phyloP scores from a whole-genome alignment of 768 basidiomycete species.

The Leucocoprinus leucothites region DNA sequence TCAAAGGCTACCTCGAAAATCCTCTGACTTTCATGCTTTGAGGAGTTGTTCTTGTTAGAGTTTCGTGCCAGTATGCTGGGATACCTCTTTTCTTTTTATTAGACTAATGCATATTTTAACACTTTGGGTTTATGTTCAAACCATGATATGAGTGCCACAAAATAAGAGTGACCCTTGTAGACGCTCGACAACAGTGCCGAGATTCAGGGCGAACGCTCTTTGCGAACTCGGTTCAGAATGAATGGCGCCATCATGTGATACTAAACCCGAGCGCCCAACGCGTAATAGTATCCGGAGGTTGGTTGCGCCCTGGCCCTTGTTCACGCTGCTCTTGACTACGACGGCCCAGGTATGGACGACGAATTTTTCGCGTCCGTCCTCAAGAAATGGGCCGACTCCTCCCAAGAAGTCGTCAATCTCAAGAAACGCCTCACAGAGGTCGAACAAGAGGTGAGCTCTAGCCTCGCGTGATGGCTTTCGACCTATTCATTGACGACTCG shows the following conservation, averaged over 20 bases:
- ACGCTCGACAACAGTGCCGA: no score
- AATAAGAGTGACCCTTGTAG: no score
- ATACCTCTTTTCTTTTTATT: conserved; percentile 11
- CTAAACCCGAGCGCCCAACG: not conserved
- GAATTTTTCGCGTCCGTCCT: conserved; percentile 27
- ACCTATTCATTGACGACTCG: not conserved
- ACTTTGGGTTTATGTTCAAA: not conserved
- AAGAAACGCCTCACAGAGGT: conserved; percentile 28
- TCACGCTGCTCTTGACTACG: not conserved
- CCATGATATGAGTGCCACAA: no score
- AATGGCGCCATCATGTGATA: conserved; percentile 7
- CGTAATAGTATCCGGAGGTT: not conserved
- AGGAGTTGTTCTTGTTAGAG: conserved; percentile 19
- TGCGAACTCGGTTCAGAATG: not conserved
- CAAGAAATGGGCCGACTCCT: conserved; percentile 36
- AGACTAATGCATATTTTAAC: conserved; percentile 16
- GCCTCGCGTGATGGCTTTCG: not conserved
- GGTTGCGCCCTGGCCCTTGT: not conserved
- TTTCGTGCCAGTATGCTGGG: conserved; percentile 11
- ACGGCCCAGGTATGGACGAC: conserved; percentile 27
- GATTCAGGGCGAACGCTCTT: not conserved
- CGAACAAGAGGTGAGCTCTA: conserved; percentile 17
- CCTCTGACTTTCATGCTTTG: conserved; percentile 95
- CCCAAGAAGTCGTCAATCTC: conserved; percentile 28
- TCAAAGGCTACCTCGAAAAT: conserved; percentile 96